phyloP scores from a whole-genome alignment of 495 filamentous ascomycete genomes.

The Halenospora varia region DNA sequence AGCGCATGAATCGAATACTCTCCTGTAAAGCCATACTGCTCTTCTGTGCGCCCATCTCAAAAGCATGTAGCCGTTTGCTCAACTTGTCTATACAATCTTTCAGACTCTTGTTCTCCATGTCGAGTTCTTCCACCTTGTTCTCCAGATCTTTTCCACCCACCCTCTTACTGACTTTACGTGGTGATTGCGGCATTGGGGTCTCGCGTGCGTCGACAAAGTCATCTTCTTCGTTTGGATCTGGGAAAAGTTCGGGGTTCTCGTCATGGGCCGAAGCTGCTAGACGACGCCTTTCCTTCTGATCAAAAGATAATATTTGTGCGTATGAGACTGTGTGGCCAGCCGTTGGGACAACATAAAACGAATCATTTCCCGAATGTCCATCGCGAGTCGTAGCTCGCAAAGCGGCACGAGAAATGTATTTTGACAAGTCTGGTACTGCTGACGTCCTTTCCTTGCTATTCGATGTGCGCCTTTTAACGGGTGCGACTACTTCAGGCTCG shows the following conservation, averaged over 20 bases:
- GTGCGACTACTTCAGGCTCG: slow-evolving; percentile 20
- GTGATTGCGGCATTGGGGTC: slow-evolving; percentile 33
- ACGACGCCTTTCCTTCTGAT: slow-evolving; percentile 58
- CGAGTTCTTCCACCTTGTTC: slow-evolving; percentile 75
- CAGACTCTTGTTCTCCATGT: slow-evolving; percentile 73
- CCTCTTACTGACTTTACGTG: slow-evolving; percentile 25
- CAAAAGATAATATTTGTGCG: slow-evolving; percentile 75
- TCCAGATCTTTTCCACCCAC: slow-evolving; percentile 34
- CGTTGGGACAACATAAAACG: slow-evolving; percentile 92
- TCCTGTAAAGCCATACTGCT: slow-evolving; percentile 76
- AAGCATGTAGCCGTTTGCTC: slow-evolving; percentile 74
- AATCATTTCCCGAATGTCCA: slow-evolving; percentile 54
- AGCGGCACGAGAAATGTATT: slow-evolving; percentile 75
- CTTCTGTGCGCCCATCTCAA: slow-evolving; percentile 80
- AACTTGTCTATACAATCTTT: slow-evolving; percentile 72
- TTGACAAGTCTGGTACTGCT: slow-evolving; percentile 68
- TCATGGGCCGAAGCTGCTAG: slow-evolving; percentile 34
- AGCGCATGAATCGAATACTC: slow-evolving; percentile 66
- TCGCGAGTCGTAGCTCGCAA: slow-evolving; percentile 58
- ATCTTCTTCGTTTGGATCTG: slow-evolving; percentile 56
- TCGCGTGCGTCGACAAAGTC: slow-evolving; percentile 89
- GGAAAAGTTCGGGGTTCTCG: slow-evolving; percentile 29
- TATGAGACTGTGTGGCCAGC: slow-evolving; percentile 87
- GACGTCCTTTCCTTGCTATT: slow-evolving; percentile 37
- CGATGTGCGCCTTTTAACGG: slow-evolving; percentile 28